Base-by-base conservation (phyloP, 2,329 filamentous ascomycete genomes). In the Ceratocystis diversiconidia region DNA sequence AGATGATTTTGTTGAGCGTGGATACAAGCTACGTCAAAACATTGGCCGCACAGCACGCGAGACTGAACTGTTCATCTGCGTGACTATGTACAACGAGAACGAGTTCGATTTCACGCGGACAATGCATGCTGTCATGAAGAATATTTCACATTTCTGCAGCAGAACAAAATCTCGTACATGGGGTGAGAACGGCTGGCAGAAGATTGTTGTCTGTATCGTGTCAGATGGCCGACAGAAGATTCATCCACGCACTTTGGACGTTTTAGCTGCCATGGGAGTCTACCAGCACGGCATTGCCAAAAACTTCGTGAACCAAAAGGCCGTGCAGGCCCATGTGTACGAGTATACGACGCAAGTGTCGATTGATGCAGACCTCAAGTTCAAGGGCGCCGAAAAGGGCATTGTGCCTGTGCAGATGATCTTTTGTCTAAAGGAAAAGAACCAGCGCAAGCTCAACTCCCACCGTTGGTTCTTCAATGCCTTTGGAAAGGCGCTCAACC, bases 391-490 rank as follows among this genome's bases (percentile, higher is more conserved):
- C 0, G 95, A 99, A 76, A 99, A 99, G 79, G 94, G 95, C 41
- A 99, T 99, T 70, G 90, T 97, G 12, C 95, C 94, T 0, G 95
- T 91, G 73, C 94, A 99, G 77, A 90, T 99, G 79, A 92, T 99
- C 71, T 99, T 99, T 75, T 99, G 95, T 72, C 79, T 99, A 68
- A 99, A 99, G 77, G 94, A 99, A 75, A 92, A 94, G 78, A 99
- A 99, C 74, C 84, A 88, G 73, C 95, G 96, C 77, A 99, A 99
- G 78, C 83, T 99, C 71, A 99, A 99, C 79, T 96, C 92, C 0
- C 94, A 99, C 75, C 85, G 94, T 66, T 99, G 94, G 94, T 97
- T 96, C 78, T 99, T 99, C 79, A 99, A 99, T 73, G 94, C 94
- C 0, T 96, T 99, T 73, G 95, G 94, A 36, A 86, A 87, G 69